Conservation (phyloP, 257 asterid genomes). For the Forsythia suspensa region DNA sequence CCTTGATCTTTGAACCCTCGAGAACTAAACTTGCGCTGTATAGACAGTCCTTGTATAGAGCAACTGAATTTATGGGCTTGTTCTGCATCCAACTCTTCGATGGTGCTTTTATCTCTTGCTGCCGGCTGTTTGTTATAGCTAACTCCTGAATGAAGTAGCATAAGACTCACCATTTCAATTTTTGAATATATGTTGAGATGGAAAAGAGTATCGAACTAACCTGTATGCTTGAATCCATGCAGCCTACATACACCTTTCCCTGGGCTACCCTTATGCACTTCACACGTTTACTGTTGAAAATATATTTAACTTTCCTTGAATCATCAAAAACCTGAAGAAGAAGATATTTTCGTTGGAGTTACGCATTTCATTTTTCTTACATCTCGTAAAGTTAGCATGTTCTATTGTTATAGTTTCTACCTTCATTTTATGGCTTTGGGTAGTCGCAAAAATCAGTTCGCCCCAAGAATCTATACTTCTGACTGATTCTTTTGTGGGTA, state of each 20-base stretch:
- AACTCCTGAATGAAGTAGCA: constrained; percentile 47
- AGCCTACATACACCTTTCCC: constrained; percentile 81
- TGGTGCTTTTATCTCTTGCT: constrained; percentile 74
- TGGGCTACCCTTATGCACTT: constrained; percentile 54
- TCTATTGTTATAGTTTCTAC: constrained; percentile 23
- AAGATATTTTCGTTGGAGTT: not conserved
- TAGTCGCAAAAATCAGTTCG: constrained; percentile 58
- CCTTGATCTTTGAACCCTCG: constrained; percentile 84
- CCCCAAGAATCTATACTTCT: constrained; percentile 61
- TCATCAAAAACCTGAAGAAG: constrained; percentile 54
- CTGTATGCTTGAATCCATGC: constrained; percentile 84
- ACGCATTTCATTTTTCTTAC: not conserved
- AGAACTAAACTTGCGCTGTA: constrained; percentile 56
- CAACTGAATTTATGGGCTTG: constrained; percentile 71
- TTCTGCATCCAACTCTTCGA: constrained; percentile 73
- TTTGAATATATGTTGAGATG: not conserved
- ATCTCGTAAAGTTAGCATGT: not conserved
- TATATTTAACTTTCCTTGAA: constrained; percentile 58
- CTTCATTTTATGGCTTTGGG: constrained; percentile 71
- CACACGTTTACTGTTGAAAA: constrained; percentile 66
- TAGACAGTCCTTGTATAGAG: constrained; percentile 73
- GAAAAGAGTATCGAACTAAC: constrained; percentile 26
- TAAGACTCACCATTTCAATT: not conserved
- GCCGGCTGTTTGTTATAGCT: constrained; percentile 54
- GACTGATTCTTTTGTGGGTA: constrained; percentile 64